A percentile compares a stretch with the other conserved stretches of the same genome.
phyloP scores from a whole-genome alignment of 2,329 filamentous ascomycete genomes.

The Ophiostoma angusticollis region DNA sequence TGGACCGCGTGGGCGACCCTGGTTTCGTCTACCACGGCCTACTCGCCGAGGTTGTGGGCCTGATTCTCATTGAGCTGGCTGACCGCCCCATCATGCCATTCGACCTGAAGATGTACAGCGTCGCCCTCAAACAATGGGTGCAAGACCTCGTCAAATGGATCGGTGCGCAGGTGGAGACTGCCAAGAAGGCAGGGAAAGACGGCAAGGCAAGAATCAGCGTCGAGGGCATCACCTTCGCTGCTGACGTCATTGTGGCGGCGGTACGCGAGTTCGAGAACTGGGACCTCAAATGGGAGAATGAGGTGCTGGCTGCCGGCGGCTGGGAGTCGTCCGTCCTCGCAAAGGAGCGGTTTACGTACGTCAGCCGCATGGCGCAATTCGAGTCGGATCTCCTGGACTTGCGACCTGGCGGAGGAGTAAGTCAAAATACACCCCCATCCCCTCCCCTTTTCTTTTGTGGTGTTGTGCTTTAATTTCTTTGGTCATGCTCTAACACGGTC shows the following conservation, averaged over 20 bases:
- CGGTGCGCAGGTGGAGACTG: slow-evolving; percentile 34
- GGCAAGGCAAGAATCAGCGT: slow-evolving; percentile 33
- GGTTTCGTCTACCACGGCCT: slow-evolving; percentile 69
- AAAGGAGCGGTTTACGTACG: slow-evolving; percentile 59
- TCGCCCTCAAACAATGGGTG: slow-evolving; percentile 51
- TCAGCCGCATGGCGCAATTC: slow-evolving; percentile 65
- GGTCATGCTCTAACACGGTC: background rate
- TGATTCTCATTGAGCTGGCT: slow-evolving; percentile 74
- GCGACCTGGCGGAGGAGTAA: slow-evolving; percentile 57
- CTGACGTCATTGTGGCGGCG: slow-evolving; percentile 44
- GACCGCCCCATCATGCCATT: slow-evolving; percentile 75
- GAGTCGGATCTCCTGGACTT: slow-evolving; percentile 75
- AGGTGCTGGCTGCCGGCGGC: slow-evolving; percentile 57
- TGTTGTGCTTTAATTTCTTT: slow-evolving; percentile 34
- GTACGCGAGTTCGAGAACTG: slow-evolving; percentile 59
- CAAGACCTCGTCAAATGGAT: slow-evolving; percentile 13
- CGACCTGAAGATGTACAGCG: slow-evolving; percentile 62
- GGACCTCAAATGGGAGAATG: slow-evolving; percentile 64
- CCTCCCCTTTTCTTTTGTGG: background rate
- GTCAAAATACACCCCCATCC: too few species aligned
- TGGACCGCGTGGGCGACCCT: slow-evolving; percentile 67
- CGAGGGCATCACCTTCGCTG: slow-evolving; percentile 48
- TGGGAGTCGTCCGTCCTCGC: slow-evolving; percentile 62
- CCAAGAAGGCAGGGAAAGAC: slow-evolving; percentile 28
- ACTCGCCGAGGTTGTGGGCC: slow-evolving; percentile 64